Percentiles rank a stretch among this genome's conserved stretches.
These are phyloP conservation scores for Cicer bijugum DNA, from an alignment of 306 rosid genomes.

Conservation along the genomic window DNA sequence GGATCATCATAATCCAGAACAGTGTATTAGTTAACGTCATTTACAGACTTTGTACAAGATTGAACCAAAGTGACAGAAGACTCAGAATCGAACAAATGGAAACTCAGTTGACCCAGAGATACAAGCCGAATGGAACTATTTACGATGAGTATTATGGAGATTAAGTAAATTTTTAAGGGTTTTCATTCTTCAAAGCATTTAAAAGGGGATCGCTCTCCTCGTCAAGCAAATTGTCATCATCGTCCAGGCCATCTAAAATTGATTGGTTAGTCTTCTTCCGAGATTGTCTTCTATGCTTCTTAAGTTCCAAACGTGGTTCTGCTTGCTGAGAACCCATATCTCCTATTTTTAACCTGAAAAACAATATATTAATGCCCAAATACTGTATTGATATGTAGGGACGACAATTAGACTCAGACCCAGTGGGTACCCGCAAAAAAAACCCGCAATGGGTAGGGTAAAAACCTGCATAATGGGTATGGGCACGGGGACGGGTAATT, in stretches of 20 bases:
- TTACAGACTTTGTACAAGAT: slow-evolving; percentile 28
- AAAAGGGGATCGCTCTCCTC: slow-evolving; percentile 55
- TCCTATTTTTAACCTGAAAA: slow-evolving; percentile 72
- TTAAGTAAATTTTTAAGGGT: slow-evolving; percentile 22
- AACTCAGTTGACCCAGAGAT: slow-evolving; percentile 13
- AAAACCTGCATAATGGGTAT: too few species aligned
- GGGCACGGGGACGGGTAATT: too few species aligned
- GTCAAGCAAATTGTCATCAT: slow-evolving; percentile 50
- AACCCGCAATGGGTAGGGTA: too few species aligned
- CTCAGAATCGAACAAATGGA: neutral
- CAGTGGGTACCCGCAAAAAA: too few species aligned
- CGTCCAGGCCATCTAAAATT: slow-evolving; percentile 65
- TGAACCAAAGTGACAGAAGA: slow-evolving; percentile 13
- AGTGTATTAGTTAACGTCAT: slow-evolving; percentile 11
- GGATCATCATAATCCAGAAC: neutral
- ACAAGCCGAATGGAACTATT: slow-evolving; percentile 36
- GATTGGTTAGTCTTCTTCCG: slow-evolving; percentile 89
- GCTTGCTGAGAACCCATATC: slow-evolving; percentile 80
- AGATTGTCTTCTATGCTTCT: slow-evolving; percentile 92
- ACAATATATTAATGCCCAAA: neutral
- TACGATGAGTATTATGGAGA: slow-evolving; percentile 34
- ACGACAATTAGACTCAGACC: too few species aligned
- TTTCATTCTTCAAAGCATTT: slow-evolving; percentile 47
- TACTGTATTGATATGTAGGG: too few species aligned
- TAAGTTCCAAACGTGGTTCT: slow-evolving; percentile 86